phyloP scores from a whole-genome alignment of 805 yeast genomes.

The Starmerella bombi region DNA sequence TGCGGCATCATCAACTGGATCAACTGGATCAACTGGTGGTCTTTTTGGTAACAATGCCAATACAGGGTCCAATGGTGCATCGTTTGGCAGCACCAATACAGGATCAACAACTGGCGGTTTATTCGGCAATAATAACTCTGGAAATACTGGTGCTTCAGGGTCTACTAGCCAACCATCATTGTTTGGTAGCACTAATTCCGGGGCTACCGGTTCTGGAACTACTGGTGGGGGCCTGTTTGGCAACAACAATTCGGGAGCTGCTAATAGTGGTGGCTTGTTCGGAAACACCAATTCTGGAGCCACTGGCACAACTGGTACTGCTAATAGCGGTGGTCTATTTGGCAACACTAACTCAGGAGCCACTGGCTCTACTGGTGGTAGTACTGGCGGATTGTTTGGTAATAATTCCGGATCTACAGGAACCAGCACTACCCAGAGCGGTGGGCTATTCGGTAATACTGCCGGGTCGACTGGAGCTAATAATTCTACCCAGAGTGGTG shows the following conservation, averaged over 20 bases:
- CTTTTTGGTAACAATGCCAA: neutral
- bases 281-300: constrained; percentile 3
- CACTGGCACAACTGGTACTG: neutral
- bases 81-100: neutral
- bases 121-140: neutral
- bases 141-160: neutral
- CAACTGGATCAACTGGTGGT: too few relatives aligned
- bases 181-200: too few relatives aligned
- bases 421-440: too few relatives aligned
- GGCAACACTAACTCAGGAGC: neutral
- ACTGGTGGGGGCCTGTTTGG: constrained; percentile 5
- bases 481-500: too few relatives aligned
- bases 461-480: too few relatives aligned
- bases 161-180: too few relatives aligned
- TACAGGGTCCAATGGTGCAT: neutral
- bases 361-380: neutral
- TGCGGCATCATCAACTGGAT: too few relatives aligned
- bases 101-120: neutral
- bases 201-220: too few relatives aligned
- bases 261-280: constrained; percentile 9
- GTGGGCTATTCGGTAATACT: neutral
- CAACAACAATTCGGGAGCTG: neutral
- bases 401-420: neutral
- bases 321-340: too few relatives aligned
- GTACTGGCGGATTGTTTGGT: constrained; percentile 10